Evolutionary conservation across 192 early-diverging fungal genomes (phyloP).

Genomic region (Mortierella hygrophila): DNA sequence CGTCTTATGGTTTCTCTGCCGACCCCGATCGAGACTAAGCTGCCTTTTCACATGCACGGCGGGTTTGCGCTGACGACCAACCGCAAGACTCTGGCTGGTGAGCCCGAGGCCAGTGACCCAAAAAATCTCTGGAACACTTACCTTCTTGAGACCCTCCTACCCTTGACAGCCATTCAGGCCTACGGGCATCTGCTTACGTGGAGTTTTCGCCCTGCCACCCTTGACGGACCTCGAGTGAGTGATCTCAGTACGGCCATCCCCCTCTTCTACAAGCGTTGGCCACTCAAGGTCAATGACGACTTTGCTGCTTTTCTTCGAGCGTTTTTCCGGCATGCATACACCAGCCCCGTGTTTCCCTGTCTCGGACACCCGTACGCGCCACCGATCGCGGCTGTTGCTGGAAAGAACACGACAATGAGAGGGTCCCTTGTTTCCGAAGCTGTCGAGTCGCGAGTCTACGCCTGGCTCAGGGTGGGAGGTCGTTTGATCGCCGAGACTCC

Average conservation of each 20-base stretch:
- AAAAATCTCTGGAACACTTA: background rate
- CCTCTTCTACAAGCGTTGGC: constrained; percentile 10
- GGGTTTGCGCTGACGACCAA: background rate
- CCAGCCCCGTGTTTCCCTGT: background rate
- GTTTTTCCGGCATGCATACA: background rate
- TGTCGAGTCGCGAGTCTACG: background rate
- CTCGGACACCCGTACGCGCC: background rate
- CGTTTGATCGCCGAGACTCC: background rate
- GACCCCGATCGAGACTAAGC: constrained; percentile 1
- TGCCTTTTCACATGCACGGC: background rate
- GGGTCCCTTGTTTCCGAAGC: background rate
- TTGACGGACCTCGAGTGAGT: background rate
- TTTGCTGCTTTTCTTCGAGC: background rate
- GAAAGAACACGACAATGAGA: background rate
- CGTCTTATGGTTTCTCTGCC: background rate
- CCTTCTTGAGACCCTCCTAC: background rate
- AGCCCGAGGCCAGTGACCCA: background rate
- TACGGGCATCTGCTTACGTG: background rate
- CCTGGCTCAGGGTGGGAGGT: background rate
- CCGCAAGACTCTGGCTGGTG: constrained; percentile 6
- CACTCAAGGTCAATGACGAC: background rate
- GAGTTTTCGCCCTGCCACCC: background rate
- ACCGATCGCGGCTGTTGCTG: background rate
- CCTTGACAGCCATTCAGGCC: background rate
- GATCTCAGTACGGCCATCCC: background rate